Evolutionary conservation across 345 rosid genomes (phyloP), one percentile per base, ranked within the genome.

Genomic region (Linum tenue): DNA sequence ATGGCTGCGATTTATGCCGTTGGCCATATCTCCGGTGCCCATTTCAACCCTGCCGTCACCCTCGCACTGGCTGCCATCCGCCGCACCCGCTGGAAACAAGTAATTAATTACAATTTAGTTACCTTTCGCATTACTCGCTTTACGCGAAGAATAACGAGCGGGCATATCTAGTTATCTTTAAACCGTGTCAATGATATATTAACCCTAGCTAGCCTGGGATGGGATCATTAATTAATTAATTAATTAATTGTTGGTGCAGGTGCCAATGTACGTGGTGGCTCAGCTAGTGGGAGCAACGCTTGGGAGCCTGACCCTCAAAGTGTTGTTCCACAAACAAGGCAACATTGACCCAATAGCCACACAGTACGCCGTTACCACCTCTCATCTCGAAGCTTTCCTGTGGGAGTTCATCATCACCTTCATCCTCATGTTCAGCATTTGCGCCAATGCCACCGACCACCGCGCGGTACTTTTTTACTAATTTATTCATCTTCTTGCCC

Each of bases 31-130:
- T 81, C 85, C 3, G 84, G 84, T 51, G 85, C 81, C 57, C 85
- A 84, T 76, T 84, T 84, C 41, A 81, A 79, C 64, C 85, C 85
- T 55, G 84, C 81, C 8, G 84, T 79, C 58, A 75, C 78, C 55
- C 60, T 76, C 44, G 82, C 85, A 48, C 71, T 79, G 5, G 81
- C 84, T 2, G 72, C 77, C 3, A 60, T 66, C 48, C 42, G 72
- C 7, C 76, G 71, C 57, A 72, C 78, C 61, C 38, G 81, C 17
- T 73, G 81, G 85, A 80, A 76, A 78, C 75, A 70, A 31, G 86
- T 80, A 39, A 74, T 75, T 10, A 5, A 42, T 56, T 31, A 41
- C n/a, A n/a, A n/a, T n/a, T 40, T 60, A 35, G 17, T 40, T 35
- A n/a, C n/a, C n/a, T n/a, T n/a, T n/a, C n/a, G n/a, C n/a, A n/a